These are phyloP conservation scores for Cotoneaster glaucophyllus DNA, from an alignment of 306 rosid species.

Conservation along the genomic window DNA sequence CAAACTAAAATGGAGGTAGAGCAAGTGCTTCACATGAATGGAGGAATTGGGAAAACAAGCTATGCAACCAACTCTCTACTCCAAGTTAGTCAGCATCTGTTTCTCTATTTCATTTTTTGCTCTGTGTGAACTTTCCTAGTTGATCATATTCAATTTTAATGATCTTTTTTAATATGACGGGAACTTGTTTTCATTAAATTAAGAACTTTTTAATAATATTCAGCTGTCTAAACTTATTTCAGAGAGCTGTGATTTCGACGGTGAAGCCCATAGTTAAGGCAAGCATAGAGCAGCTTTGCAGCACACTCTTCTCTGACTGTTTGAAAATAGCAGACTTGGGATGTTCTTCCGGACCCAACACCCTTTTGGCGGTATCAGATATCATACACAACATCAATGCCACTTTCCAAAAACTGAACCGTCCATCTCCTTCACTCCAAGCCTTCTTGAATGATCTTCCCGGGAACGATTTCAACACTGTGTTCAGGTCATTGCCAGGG, in stretches of 20 bases:
- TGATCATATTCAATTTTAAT: too few species aligned
- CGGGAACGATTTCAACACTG: conserved; percentile 40
- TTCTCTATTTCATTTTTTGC: background rate
- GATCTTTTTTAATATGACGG: background rate
- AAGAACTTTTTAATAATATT: too few species aligned
- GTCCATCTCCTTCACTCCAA: conserved; percentile 10
- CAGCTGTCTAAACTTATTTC: background rate
- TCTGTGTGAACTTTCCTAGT: too few species aligned
- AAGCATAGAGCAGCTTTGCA: conserved; percentile 4
- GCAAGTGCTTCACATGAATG: conserved; percentile 10
- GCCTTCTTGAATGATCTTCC: conserved; percentile 41
- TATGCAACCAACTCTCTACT: conserved; percentile 11
- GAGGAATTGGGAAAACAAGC: conserved; percentile 7
- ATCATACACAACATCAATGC: conserved; percentile 7
- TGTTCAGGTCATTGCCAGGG: conserved; percentile 21
- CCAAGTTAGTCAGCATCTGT: background rate
- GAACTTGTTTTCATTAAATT: background rate
- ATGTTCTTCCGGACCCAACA: conserved; percentile 31
- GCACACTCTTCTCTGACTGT: conserved; percentile 4
- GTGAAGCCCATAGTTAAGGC: conserved; percentile 17
- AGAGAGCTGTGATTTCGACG: background rate
- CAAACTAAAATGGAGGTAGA: conserved; percentile 3
- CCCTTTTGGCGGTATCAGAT: conserved; percentile 5
- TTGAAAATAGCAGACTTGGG: conserved; percentile 38
- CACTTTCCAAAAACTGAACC: background rate